These are phyloP conservation scores for Bombardia bombarda DNA, from an alignment of 495 filamentous ascomycete genomes.

Conservation along the genomic window DNA sequence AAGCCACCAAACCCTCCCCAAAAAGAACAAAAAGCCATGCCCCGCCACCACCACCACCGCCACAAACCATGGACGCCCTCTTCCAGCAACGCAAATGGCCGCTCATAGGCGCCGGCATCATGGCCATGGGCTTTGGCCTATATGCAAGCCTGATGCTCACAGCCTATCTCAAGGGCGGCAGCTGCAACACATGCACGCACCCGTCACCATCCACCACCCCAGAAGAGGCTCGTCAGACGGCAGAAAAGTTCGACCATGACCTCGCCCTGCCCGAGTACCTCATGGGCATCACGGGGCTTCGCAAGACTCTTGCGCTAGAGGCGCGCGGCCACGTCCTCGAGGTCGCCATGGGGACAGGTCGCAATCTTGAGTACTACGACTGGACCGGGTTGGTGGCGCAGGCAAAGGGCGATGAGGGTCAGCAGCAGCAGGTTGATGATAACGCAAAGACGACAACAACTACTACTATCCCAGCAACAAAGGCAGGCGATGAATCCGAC, in stretches of 20 bases:
- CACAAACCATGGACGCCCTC: constrained; percentile 12
- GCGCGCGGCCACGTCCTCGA: constrained; percentile 81
- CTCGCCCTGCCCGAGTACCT: constrained; percentile 54
- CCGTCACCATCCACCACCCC: constrained; percentile 9
- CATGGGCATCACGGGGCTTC: constrained; percentile 54
- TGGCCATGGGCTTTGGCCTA: constrained; percentile 15
- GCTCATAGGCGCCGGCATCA: constrained; percentile 18
- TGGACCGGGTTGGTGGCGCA: constrained; percentile 29
- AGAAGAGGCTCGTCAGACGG: constrained; percentile 9
- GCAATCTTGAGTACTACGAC: constrained; percentile 72
- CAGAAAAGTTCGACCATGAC: constrained; percentile 21
- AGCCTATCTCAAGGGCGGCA: constrained; percentile 12
- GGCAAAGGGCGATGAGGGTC: background rate
- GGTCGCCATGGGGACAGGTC: constrained; percentile 82
- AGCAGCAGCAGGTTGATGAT: too few relatives aligned
- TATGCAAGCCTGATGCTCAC: constrained; percentile 27
- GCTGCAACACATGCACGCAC: background rate
- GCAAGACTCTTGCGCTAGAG: constrained; percentile 50
- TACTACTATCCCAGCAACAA: background rate
- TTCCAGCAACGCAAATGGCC: constrained; percentile 13
- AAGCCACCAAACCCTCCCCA: background rate
- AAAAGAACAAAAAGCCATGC: background rate
- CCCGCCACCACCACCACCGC: background rate
- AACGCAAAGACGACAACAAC: background rate
- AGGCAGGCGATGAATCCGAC: background rate